Evolutionary conservation across 768 basidiomycete species (phyloP).

Genomic region (Leccinum obscurum): DNA sequence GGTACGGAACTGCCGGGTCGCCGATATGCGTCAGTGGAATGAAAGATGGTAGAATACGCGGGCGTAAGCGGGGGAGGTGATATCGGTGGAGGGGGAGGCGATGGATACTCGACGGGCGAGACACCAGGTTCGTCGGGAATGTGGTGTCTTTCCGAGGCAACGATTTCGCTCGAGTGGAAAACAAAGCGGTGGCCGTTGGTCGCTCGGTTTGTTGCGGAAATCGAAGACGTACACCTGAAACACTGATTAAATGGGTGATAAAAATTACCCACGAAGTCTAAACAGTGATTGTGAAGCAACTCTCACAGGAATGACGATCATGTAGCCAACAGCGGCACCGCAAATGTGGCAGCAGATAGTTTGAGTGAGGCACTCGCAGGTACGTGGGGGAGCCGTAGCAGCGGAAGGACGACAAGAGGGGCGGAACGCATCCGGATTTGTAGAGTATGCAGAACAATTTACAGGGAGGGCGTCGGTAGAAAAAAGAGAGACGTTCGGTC

Average conservation of each 20-base stretch:
- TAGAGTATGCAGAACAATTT: conserved; percentile 69
- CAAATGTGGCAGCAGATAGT: conserved; percentile 80
- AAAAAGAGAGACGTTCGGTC: conserved; percentile 78
- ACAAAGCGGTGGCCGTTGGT: conserved; percentile 89
- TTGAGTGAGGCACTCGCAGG: conserved; percentile 86
- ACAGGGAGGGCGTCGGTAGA: conserved; percentile 79
- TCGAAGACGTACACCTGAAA: conserved; percentile 71
- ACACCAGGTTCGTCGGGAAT: conserved; percentile 65
- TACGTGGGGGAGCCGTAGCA: conserved; percentile 42
- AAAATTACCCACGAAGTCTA: conserved; percentile 6
- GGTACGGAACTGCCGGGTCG: conserved; percentile 6
- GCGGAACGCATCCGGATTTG: conserved; percentile 45
- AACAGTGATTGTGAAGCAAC: conserved; percentile 1
- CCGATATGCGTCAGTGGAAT: conserved; percentile 23
- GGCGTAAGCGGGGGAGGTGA: conserved; percentile 33
- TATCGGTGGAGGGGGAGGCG: conserved; percentile 33
- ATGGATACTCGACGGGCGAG: conserved; percentile 41
- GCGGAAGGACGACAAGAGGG: conserved; percentile 40
- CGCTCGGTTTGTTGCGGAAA: conserved; percentile 61
- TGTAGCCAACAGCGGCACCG: conserved; percentile 72
- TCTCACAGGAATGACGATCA: conserved; percentile 68
- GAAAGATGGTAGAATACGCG: conserved; percentile 30
- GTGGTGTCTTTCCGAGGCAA: conserved; percentile 62
- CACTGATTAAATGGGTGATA: conserved; percentile 43
- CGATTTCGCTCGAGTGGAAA: conserved; percentile 74